phyloP scores from a whole-genome alignment of 2,329 filamentous ascomycete genomes.

The Colletotrichum tamarilloi region DNA sequence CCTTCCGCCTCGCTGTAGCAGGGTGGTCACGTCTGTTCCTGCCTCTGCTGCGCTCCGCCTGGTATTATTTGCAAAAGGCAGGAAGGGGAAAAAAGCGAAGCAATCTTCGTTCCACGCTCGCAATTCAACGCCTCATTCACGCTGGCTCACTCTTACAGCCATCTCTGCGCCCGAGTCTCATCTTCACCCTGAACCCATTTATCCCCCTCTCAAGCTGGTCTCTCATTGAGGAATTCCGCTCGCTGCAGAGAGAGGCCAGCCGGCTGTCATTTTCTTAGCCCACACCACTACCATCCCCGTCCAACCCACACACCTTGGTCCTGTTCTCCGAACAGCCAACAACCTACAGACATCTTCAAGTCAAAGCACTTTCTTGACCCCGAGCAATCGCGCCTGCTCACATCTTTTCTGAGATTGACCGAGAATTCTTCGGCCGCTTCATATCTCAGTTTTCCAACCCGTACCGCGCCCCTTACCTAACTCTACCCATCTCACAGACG shows the following conservation, averaged over 20 bases:
- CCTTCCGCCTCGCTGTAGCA: constrained; percentile 36
- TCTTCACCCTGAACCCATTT: constrained; percentile 15
- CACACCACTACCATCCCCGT: constrained; percentile 25
- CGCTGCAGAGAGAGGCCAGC: constrained; percentile 28
- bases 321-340: constrained; percentile 38
- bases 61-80: constrained; percentile 37
- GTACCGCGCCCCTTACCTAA: constrained; percentile 4
- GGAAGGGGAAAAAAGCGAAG: constrained; percentile 31
- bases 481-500: constrained; percentile 22
- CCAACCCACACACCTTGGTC: constrained; percentile 30
- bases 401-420: background rate
- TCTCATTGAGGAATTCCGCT: constrained; percentile 24
- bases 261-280: constrained; percentile 36
- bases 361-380: constrained; percentile 13
- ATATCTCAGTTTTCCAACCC: constrained; percentile 15
- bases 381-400: constrained; percentile 18
- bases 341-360: constrained; percentile 29
- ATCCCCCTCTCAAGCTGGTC: constrained; percentile 8
- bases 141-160: constrained; percentile 20
- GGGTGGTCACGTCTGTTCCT: constrained; percentile 36
- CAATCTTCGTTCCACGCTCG: constrained; percentile 26
- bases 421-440: background rate
- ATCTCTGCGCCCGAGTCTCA: constrained; percentile 12
- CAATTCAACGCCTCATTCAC: constrained; percentile 24
- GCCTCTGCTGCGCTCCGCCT: constrained; percentile 29